Evolutionary conservation across 768 basidiomycete species (phyloP).

Genomic region (Coprinopsis cinerea): DNA sequence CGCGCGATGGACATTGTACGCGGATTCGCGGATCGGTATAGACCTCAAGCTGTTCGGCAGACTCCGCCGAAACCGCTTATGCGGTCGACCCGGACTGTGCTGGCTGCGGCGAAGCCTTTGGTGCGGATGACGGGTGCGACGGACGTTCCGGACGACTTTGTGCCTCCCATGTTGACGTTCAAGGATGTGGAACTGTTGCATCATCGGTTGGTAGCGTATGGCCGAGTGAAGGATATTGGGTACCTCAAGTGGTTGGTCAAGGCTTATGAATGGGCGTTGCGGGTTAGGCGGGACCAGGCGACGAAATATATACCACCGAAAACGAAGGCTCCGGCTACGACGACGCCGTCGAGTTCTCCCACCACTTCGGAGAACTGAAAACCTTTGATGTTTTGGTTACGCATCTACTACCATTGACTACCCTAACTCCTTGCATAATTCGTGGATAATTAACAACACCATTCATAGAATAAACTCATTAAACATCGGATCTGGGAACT

Average conservation of each 20-base stretch:
- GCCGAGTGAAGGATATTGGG: conserved; percentile 42
- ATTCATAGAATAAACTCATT: too few relatives aligned
- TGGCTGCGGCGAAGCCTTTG: conserved; percentile 42
- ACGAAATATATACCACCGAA: conserved; percentile 21
- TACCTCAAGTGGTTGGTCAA: conserved; percentile 71
- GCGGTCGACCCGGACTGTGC: conserved; percentile 53
- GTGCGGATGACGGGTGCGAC: conserved; percentile 60
- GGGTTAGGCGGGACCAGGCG: conserved; percentile 49
- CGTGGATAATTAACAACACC: too few relatives aligned
- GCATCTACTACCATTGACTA: too few relatives aligned
- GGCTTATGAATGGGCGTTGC: conserved; percentile 66
- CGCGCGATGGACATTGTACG: conserved; percentile 51
- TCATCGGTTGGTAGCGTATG: conserved; percentile 51
- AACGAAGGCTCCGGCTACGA: neutral
- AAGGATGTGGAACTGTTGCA: conserved; percentile 75
- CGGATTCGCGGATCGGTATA: conserved; percentile 60
- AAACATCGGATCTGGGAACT: too few relatives aligned
- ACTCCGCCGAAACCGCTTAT: conserved; percentile 39
- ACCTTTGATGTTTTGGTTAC: neutral
- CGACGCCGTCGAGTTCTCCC: neutral
- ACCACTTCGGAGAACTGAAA: neutral
- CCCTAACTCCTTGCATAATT: too few relatives aligned
- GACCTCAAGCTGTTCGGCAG: conserved; percentile 44
- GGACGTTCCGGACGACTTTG: conserved; percentile 65
- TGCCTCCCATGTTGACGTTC: conserved; percentile 78